These are phyloP conservation scores for Sugiyamaella neomexicana DNA, from an alignment of 1,139 yeast genomes.

Conservation along the genomic window DNA sequence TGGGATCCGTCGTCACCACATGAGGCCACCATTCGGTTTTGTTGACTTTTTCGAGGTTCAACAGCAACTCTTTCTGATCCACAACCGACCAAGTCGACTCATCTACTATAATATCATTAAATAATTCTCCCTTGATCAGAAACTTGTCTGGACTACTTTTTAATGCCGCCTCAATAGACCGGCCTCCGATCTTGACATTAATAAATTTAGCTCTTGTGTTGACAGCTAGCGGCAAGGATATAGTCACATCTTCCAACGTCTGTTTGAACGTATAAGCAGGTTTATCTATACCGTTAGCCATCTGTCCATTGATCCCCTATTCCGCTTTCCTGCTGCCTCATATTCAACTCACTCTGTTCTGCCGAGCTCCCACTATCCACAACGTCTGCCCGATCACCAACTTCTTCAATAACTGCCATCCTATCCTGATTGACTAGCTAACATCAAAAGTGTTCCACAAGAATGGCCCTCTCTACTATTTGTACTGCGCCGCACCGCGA, in stretches of 20 bases:
- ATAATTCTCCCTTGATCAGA: constrained; percentile 41
- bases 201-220: constrained; percentile 43
- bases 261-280: constrained; percentile 42
- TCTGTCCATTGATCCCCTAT: too few species aligned
- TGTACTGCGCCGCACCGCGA: too few species aligned
- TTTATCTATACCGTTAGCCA: not conserved
- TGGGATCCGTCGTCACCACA: constrained; percentile 45
- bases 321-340: not conserved
- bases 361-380: not conserved
- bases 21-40: constrained; percentile 51
- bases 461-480: too few species aligned
- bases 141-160: constrained; percentile 29
- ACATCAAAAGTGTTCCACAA: too few species aligned
- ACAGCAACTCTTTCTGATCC: constrained; percentile 42
- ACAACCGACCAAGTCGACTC: constrained; percentile 48
- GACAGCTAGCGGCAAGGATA: constrained; percentile 38
- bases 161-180: constrained; percentile 33
- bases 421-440: not conserved
- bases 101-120: constrained; percentile 39
- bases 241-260: constrained; percentile 46
- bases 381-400: constrained; percentile 4
- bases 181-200: constrained; percentile 33
- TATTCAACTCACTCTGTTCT: not conserved
- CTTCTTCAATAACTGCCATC: constrained; percentile 16
- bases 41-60: constrained; percentile 44